phyloP scores from a whole-genome alignment of 768 basidiomycete genomes.

The Antrodiella citrinella region DNA sequence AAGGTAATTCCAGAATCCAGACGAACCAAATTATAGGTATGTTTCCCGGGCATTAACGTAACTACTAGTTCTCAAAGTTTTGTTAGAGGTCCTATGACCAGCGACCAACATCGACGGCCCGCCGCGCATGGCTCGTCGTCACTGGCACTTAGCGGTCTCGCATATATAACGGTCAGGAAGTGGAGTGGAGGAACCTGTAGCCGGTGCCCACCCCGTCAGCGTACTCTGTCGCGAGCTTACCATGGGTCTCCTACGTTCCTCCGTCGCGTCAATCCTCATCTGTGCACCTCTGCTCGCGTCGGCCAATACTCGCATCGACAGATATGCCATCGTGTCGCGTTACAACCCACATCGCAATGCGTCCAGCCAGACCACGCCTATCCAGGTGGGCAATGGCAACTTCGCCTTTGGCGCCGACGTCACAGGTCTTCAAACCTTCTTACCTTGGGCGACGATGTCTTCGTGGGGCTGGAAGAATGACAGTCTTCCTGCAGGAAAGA shows the following conservation, averaged over 20 bases:
- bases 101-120: background rate
- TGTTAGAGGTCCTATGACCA: background rate
- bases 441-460: constrained; percentile 46
- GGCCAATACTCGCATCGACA: constrained; percentile 27
- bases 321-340: constrained; percentile 35
- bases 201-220: background rate
- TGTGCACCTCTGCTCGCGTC: background rate
- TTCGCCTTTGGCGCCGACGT: constrained; percentile 55
- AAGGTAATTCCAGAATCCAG: background rate
- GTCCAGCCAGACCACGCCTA: constrained; percentile 38
- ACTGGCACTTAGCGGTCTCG: background rate
- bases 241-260: background rate
- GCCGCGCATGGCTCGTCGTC: background rate
- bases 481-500: constrained; percentile 36
- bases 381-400: constrained; percentile 56
- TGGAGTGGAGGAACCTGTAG: background rate
- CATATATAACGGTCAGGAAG: background rate
- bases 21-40: background rate
- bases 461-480: constrained; percentile 61
- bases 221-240: background rate
- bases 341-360: constrained; percentile 45
- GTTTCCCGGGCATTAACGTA: too few species aligned
- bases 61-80: too few species aligned
- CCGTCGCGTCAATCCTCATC: background rate
- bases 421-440: constrained; percentile 51